Evolutionary conservation across 2,329 filamentous ascomycete genomes (phyloP), one percentile per base, ranked within the genome.

Genomic region (Penicillium sp.): DNA sequence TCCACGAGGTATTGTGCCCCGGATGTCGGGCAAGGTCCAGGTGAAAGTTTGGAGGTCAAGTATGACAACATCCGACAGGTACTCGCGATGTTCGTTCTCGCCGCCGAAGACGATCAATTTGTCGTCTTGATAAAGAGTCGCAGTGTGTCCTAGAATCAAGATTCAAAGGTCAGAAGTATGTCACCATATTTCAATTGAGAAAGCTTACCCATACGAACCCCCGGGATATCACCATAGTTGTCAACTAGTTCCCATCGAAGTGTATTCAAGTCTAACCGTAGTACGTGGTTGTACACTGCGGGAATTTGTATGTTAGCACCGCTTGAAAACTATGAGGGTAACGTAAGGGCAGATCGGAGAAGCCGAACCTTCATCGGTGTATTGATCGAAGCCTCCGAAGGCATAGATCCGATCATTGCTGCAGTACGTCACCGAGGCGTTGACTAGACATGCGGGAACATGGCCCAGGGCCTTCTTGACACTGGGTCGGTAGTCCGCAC

Each of bases 371-470:
- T 98, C 93, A 69, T 98, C 93, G 0, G 93, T 98, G 67, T 95
- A 97, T 71, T 97, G 92, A 67, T 98, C 93, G 66, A 98, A 98
- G 15, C 93, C 93, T 38, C 93, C 93, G 76, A 98, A 98, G 9
- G 92, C 93, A 72, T 95, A 97, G 62, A 98, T 97, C 71, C 93
- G 85, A 68, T 97, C 93, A 73, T 95, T 93, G 52, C 91, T 91
- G 65, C 93, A 95, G 70, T 95, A 96, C n/a, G 93, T 98, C 53
- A 97, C 92, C 0, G 93, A 97, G 45, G 93, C 93, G 76, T 98
- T 98, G 59, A 98, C 92, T 43, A 98, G 79, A 66, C 92, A 97
- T 31, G 93, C 91, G 32, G 93, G 93, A 58, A 91, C 83, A 72
- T 89, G 84, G 41, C 87, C 87, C 42, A 87, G 76, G 10, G 87